A percentile compares a stretch with the other conserved stretches of the same genome.
These are phyloP conservation scores for Elsinoe necatrix DNA, from an alignment of 2,329 filamentous ascomycete species.

Conservation along the genomic window DNA sequence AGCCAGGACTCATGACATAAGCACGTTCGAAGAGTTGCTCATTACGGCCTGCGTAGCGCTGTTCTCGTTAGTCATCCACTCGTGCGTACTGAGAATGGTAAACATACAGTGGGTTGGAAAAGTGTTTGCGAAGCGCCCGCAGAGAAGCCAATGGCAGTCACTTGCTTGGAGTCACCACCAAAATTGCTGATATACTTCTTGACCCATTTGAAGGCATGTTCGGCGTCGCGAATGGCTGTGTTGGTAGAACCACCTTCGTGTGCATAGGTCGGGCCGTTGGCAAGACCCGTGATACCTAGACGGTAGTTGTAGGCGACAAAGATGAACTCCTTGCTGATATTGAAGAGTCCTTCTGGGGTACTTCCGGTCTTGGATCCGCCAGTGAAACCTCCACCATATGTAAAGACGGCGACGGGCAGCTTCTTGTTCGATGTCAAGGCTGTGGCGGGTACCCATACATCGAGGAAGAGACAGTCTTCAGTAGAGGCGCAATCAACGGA, in stretches of 20 bases:
- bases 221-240: constrained; percentile 8
- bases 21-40: background rate
- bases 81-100: background rate
- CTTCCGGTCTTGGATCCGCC: constrained; percentile 27
- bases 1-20: constrained; percentile 23
- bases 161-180: constrained; percentile 14
- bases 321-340: constrained; percentile 20
- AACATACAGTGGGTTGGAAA: background rate
- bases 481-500: constrained; percentile 31
- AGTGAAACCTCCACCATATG: constrained; percentile 21
- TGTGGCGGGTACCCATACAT: constrained; percentile 17
- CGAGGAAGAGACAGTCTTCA: constrained; percentile 25
- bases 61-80: background rate
- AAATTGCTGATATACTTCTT: constrained; percentile 16
- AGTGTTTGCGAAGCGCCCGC: constrained; percentile 7
- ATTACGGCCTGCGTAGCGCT: background rate
- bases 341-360: constrained; percentile 31
- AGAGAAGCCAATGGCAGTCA: constrained; percentile 14
- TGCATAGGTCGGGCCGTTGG: constrained; percentile 17
- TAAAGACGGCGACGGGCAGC: background rate
- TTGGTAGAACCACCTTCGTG: constrained; percentile 24
- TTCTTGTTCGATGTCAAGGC: background rate
- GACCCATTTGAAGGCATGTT: constrained; percentile 16
- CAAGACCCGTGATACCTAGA: constrained; percentile 10
- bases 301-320: constrained; percentile 15